Evolutionary conservation across 495 filamentous ascomycete species (phyloP).

Genomic region (Sordaria brevicollis): DNA sequence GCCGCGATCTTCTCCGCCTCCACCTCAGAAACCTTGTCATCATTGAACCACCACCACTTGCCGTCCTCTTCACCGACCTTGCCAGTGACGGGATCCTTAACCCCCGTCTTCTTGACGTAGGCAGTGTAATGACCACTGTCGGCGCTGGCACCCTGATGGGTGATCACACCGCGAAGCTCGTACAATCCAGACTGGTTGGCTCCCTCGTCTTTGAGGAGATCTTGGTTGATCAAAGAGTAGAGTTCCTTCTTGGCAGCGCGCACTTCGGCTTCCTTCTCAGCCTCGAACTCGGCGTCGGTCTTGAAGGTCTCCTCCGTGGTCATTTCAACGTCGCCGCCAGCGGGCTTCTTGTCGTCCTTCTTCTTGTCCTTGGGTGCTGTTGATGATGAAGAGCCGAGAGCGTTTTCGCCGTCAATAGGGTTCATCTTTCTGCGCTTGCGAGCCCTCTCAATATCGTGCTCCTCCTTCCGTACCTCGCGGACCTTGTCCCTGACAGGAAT

Average conservation of each 20-base stretch:
- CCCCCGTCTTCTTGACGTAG: slow-evolving; percentile 84
- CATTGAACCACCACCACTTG: slow-evolving; percentile 99
- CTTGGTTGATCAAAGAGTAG: slow-evolving; percentile 58
- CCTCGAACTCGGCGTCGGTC: slow-evolving; percentile 85
- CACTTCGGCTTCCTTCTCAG: slow-evolving; percentile 64
- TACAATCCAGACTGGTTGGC: slow-evolving; percentile 90
- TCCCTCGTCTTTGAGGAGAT: slow-evolving; percentile 62
- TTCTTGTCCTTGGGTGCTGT: slow-evolving; percentile 24
- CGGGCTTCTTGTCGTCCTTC: slow-evolving; percentile 23
- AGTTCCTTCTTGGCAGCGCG: slow-evolving; percentile 75
- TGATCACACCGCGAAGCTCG: slow-evolving; percentile 87
- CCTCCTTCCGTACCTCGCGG: slow-evolving; percentile 88
- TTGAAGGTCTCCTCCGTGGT: slow-evolving; percentile 55
- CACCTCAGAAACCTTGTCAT: slow-evolving; percentile 93
- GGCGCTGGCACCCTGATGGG: slow-evolving; percentile 94
- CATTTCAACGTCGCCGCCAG: slow-evolving; percentile 58
- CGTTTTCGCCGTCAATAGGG: slow-evolving; percentile 21
- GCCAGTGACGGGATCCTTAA: slow-evolving; percentile 52
- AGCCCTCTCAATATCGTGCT: slow-evolving; percentile 78
- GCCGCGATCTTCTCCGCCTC: slow-evolving; percentile 83
- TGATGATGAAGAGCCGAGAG: slow-evolving; percentile 3
- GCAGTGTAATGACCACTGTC: slow-evolving; percentile 97
- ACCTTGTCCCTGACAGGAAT: slow-evolving; percentile 91
- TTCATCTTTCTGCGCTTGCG: slow-evolving; percentile 78
- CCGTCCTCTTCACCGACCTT: slow-evolving; percentile 72